phyloP scores from a whole-genome alignment of 352 stramenopile genomes.

The Pythium oligandrum region DNA sequence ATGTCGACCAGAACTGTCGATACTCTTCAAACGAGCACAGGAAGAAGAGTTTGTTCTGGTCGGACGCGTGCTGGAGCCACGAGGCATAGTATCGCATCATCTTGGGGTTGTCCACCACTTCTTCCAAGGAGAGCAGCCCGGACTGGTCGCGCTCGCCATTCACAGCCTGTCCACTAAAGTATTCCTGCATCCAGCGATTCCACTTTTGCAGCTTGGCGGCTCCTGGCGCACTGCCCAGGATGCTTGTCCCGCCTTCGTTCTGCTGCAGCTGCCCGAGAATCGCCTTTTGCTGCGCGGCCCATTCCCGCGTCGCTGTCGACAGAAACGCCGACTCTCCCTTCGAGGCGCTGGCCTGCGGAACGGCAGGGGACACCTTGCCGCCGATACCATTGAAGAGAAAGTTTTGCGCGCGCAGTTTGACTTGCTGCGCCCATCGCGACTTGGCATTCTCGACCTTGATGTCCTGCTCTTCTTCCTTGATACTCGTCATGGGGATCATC shows the following conservation, averaged over 20 bases:
- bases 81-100: slow-evolving; percentile 51
- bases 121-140: slow-evolving; percentile 28
- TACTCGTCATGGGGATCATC: slow-evolving; percentile 74
- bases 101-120: slow-evolving; percentile 32
- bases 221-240: slow-evolving; percentile 21
- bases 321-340: slow-evolving; percentile 19
- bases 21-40: slow-evolving; percentile 41
- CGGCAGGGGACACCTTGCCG: slow-evolving; percentile 13
- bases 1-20: slow-evolving; percentile 29
- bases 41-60: slow-evolving; percentile 45
- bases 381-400: slow-evolving; percentile 54
- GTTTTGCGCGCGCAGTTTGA: slow-evolving; percentile 77
- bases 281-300: slow-evolving; percentile 71
- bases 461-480: slow-evolving; percentile 82
- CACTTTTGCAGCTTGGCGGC: slow-evolving; percentile 81
- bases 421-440: slow-evolving; percentile 79
- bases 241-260: slow-evolving; percentile 10
- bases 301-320: slow-evolving; percentile 54
- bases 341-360: slow-evolving; percentile 7
- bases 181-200: slow-evolving; percentile 29
- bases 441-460: slow-evolving; percentile 81
- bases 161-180: slow-evolving; percentile 19
- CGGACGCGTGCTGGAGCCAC: slow-evolving; percentile 23
- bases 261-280: slow-evolving; percentile 52
- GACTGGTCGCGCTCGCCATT: slow-evolving; percentile 15